These are phyloP conservation scores for Huntiella bhutanensis DNA, from an alignment of 2,329 filamentous ascomycete species.

Conservation along the genomic window DNA sequence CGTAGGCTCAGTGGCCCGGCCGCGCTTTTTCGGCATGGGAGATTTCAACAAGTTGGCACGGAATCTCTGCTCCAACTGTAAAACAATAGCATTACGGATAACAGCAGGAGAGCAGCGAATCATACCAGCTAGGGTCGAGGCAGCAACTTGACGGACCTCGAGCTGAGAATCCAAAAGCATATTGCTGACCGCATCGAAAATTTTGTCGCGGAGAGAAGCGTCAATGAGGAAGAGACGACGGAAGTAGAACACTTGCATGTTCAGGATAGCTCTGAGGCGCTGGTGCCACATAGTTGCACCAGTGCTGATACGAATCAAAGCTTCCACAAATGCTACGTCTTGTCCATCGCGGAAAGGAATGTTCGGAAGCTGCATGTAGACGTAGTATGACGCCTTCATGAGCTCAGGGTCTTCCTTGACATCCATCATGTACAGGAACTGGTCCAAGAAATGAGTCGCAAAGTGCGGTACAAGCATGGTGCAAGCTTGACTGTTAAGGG, in stretches of 20 bases:
- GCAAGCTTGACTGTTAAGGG: slow-evolving; percentile 80
- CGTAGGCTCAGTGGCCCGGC: slow-evolving; percentile 18
- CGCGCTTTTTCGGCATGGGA: slow-evolving; percentile 55
- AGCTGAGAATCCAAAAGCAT: slow-evolving; percentile 88
- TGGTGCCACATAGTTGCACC: slow-evolving; percentile 85
- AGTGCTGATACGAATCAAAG: slow-evolving; percentile 73
- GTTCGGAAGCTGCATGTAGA: slow-evolving; percentile 90
- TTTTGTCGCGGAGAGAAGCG: slow-evolving; percentile 50
- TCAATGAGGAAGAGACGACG: slow-evolving; percentile 78
- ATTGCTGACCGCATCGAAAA: slow-evolving; percentile 83
- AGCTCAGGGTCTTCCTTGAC: slow-evolving; percentile 96
- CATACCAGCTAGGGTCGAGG: slow-evolving; percentile 87
- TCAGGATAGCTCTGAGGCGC: slow-evolving; percentile 80
- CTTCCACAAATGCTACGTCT: slow-evolving; percentile 65
- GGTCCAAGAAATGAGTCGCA: slow-evolving; percentile 70
- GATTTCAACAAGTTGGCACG: slow-evolving; percentile 60
- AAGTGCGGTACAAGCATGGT: slow-evolving; percentile 84
- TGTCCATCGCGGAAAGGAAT: slow-evolving; percentile 80
- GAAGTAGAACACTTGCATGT: slow-evolving; percentile 98
- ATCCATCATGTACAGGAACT: slow-evolving; percentile 98
- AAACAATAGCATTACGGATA: slow-evolving; percentile 62
- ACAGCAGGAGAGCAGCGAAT: slow-evolving; percentile 77
- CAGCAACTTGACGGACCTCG: slow-evolving; percentile 85
- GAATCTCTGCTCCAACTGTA: slow-evolving; percentile 60
- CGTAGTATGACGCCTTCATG: slow-evolving; percentile 84